These are phyloP conservation scores for Aquilaria sinensis DNA, from an alignment of 345 rosid species.

Conservation along the genomic window DNA sequence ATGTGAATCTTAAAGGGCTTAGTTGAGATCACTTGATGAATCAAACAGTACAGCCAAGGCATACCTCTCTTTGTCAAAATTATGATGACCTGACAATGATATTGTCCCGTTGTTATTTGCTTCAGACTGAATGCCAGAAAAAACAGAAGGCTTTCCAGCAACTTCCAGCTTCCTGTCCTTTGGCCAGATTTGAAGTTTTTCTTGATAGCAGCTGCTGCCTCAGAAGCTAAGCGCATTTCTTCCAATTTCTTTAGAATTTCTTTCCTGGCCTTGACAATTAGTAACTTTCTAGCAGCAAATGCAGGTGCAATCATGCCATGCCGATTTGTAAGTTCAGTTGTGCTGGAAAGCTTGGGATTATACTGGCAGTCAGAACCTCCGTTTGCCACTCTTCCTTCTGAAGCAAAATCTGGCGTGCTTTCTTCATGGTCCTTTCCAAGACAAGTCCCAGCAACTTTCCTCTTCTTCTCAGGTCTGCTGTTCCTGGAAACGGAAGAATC, in stretches of 20 bases:
- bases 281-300: conserved; percentile 76
- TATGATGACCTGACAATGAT: too few species aligned
- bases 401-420: conserved; percentile 27
- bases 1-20: conserved; percentile 86
- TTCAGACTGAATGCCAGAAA: conserved; percentile 25
- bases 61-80: too few species aligned
- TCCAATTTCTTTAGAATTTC: conserved; percentile 62
- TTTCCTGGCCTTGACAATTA: conserved; percentile 69
- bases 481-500: conserved; percentile 36
- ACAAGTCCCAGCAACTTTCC: conserved; percentile 48
- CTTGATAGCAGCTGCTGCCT: conserved; percentile 33
- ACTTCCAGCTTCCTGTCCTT: conserved; percentile 23
- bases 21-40: conserved; percentile 71
- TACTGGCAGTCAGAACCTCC: conserved; percentile 25
- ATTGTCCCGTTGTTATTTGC: too few species aligned
- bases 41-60: conserved; percentile 91
- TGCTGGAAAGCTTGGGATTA: conserved; percentile 38
- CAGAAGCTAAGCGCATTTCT: conserved; percentile 45
- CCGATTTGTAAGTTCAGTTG: conserved; percentile 37
- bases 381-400: conserved; percentile 34
- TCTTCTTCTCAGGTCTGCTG: conserved; percentile 66
- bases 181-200: conserved; percentile 2
- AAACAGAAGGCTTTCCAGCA: conserved; percentile 23
- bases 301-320: conserved; percentile 52
- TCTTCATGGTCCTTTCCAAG: conserved; percentile 54